phyloP scores from a whole-genome alignment of 2,329 filamentous ascomycete genomes.

The Ophiostoma tasmaniense region DNA sequence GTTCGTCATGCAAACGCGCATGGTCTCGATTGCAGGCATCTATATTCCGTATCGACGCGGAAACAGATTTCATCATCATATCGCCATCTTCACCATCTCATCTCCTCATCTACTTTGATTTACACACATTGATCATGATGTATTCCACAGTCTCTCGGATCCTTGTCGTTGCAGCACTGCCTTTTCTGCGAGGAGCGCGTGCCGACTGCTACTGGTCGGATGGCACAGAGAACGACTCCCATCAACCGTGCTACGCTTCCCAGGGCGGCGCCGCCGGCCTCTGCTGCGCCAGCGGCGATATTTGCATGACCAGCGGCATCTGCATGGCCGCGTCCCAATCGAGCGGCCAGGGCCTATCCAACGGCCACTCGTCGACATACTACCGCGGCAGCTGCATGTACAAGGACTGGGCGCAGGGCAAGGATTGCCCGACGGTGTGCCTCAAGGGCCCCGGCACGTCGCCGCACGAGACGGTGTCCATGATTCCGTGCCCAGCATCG shows the following conservation, averaged over 20 bases:
- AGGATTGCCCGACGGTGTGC: slow-evolving; percentile 15
- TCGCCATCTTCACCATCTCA: neutral
- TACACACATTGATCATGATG: neutral
- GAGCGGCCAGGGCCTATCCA: neutral
- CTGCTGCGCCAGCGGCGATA: slow-evolving; percentile 18
- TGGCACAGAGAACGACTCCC: slow-evolving; percentile 12
- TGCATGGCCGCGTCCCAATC: slow-evolving; percentile 11
- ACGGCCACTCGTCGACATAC: neutral
- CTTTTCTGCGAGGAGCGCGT: neutral
- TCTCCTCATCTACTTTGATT: neutral
- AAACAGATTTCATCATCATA: neutral
- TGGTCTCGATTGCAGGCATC: neutral
- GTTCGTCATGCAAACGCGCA: neutral
- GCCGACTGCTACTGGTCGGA: slow-evolving; percentile 20
- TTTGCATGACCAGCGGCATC: slow-evolving; percentile 17
- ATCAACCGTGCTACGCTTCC: slow-evolving; percentile 15
- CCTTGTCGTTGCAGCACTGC: neutral
- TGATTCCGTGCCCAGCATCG: slow-evolving; percentile 10
- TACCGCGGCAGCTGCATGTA: slow-evolving; percentile 19
- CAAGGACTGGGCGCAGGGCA: slow-evolving; percentile 11
- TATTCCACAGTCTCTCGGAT: neutral
- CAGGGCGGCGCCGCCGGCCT: slow-evolving; percentile 11
- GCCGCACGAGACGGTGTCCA: slow-evolving; percentile 4
- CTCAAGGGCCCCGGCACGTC: slow-evolving; percentile 6
- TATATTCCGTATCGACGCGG: too few species aligned